Percentiles rank a stretch among this genome's conserved stretches.
Evolutionary conservation across 129 eudicot species (phyloP).

Genomic region (Apium graveolens): DNA sequence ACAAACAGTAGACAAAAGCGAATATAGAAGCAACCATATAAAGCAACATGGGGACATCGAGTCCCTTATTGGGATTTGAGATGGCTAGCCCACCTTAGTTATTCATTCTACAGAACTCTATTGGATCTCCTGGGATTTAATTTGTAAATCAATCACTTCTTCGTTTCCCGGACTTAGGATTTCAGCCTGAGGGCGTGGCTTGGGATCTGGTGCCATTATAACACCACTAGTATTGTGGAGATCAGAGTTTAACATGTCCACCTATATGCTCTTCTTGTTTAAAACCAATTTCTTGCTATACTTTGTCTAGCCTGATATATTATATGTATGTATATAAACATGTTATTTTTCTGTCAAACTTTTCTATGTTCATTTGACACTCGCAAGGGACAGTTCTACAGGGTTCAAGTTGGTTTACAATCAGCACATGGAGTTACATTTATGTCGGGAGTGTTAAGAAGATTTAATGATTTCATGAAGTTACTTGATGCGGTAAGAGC

Average conservation of each 20-base stretch:
- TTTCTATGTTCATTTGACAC: constrained; percentile 26
- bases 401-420: constrained; percentile 89
- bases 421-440: constrained; percentile 87
- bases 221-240: not conserved
- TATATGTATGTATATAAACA: not conserved
- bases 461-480: constrained; percentile 94
- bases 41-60: not conserved
- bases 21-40: no score
- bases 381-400: constrained; percentile 76
- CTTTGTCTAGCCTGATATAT: not conserved
- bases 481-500: constrained; percentile 77
- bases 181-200: not conserved
- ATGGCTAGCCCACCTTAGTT: not conserved
- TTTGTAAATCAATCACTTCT: not conserved
- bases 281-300: not conserved
- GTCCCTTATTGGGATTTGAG: not conserved
- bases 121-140: not conserved
- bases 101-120: not conserved
- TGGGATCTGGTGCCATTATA: not conserved
- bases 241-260: not conserved
- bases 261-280: not conserved
- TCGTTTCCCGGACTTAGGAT: not conserved
- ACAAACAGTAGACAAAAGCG: not conserved
- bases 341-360: not conserved
- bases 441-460: constrained; percentile 78